Base-by-base conservation (phyloP, 1,284 basidiomycete species). In the Stygiomarasmius scandens region DNA sequence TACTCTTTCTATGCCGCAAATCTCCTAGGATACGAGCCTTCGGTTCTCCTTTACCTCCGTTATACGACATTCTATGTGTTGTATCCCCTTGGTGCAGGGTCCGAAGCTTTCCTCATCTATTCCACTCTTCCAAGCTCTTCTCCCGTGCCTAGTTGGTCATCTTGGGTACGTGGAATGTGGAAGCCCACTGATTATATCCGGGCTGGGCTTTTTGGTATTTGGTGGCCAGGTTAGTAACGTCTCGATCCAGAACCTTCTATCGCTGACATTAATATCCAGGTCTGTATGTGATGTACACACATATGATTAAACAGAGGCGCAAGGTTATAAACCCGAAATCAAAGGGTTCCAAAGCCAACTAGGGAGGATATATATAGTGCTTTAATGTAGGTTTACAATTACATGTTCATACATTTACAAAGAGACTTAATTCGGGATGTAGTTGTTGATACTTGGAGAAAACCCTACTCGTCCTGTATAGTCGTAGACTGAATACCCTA, bases 1-100 rank as follows among this genome's bases (percentile, higher is more conserved):
- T 99, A 99, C 74, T 75, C 87, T 8, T 97, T 92, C 79, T 99
- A 99, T 75, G 88, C 90, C 2, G 80, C 82, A 66, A 79, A 80
- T 49, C 82, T 98, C 9, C 66, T 92, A 47, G 83, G 82, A 6
- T 57, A 58, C 55, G 78, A 80, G 61, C 78, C 84, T 6, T 69
- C 68, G 51, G 24, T 69, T 27, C 79, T 91, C 50, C 74, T 86
- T 24, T 89, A 81, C 76, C 72, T 89, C 45, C 87, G 95, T 54
- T 99, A 98, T 81, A 93, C 95, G 25, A 85, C 93, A 5, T 99
- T 98, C 77, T 95, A 92, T 73, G 65, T 95, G 49, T 85, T 98
- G 25, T 99, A 99, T 77, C 95, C 93, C 2, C 74, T 96, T 47
- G 96, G 96, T 50, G 96, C 96, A 1, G 83, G 83, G 6, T 95